Percentiles rank a stretch among this genome's conserved stretches.
These are phyloP conservation scores for Stygiomarasmius scandens DNA, from an alignment of 1,284 basidiomycete genomes.

Conservation along the genomic window DNA sequence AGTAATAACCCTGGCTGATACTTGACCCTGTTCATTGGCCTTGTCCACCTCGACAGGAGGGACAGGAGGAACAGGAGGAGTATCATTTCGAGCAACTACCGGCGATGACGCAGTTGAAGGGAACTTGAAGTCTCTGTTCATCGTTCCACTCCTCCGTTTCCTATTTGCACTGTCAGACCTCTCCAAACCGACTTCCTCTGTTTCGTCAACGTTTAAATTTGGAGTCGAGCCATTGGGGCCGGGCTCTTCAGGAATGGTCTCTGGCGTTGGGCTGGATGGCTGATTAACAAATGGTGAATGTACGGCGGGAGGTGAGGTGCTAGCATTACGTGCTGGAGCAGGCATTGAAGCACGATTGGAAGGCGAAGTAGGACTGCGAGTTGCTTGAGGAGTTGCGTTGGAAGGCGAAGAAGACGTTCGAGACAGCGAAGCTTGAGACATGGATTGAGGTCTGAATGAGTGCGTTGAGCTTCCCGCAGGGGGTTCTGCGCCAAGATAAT, in stretches of 20 bases:
- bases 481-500: constrained; percentile 74
- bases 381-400: background rate
- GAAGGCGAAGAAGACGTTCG: constrained; percentile 37
- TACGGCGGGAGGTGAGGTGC: constrained; percentile 36
- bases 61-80: constrained; percentile 11
- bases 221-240: constrained; percentile 20
- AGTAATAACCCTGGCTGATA: constrained; percentile 43
- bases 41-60: constrained; percentile 10
- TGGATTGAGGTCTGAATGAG: constrained; percentile 67
- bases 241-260: constrained; percentile 18
- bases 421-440: constrained; percentile 66
- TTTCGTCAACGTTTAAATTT: constrained; percentile 4
- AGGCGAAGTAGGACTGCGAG: constrained; percentile 19
- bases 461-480: constrained; percentile 39
- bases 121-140: constrained; percentile 80
- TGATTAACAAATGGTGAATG: constrained; percentile 46
- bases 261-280: constrained; percentile 25
- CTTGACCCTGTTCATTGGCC: constrained; percentile 20
- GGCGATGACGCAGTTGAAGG: constrained; percentile 46
- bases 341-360: constrained; percentile 66
- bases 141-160: constrained; percentile 58
- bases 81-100: constrained; percentile 23
- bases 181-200: constrained; percentile 25
- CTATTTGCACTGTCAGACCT: constrained; percentile 32
- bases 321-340: constrained; percentile 43